Evolutionary conservation across 1,284 basidiomycete species (phyloP).

Genomic region (Laetiporus sulphureus): DNA sequence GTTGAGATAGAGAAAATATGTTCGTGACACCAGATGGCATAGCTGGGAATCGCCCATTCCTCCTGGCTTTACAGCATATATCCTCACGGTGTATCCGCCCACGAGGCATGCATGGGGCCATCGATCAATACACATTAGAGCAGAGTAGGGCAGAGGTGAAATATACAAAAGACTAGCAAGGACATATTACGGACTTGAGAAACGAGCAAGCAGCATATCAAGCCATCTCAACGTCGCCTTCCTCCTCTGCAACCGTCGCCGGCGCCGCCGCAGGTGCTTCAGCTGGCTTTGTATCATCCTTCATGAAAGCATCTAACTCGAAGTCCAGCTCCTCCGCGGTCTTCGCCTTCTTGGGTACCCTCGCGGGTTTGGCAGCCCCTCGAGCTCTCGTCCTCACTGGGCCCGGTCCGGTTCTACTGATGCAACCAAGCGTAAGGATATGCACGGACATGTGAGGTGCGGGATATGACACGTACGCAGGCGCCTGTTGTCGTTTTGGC

Average conservation of each 20-base stretch:
- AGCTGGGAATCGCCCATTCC: too few relatives aligned
- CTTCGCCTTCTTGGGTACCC: conserved; percentile 46
- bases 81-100: too few relatives aligned
- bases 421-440: background rate
- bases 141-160: too few relatives aligned
- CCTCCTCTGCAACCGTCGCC: too few relatives aligned
- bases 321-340: conserved; percentile 84
- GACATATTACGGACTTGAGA: too few relatives aligned
- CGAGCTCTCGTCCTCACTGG: conserved; percentile 33
- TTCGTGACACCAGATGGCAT: too few relatives aligned
- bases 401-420: conserved; percentile 26
- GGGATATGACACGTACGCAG: conserved; percentile 17
- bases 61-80: too few relatives aligned
- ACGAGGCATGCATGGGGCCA: too few relatives aligned
- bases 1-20: too few relatives aligned
- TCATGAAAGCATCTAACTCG: conserved; percentile 91
- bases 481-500: conserved; percentile 20
- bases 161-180: conserved; percentile 2
- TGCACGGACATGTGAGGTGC: background rate
- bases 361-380: too few relatives aligned
- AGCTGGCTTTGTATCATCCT: conserved; percentile 38
- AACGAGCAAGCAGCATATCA: conserved; percentile 39
- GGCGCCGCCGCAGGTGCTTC: conserved; percentile 10
- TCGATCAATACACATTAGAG: too few relatives aligned
- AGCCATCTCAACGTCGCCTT: conserved; percentile 48